Conservation (phyloP, 305 asterid genomes). For the Fraxinus paxiana region DNA sequence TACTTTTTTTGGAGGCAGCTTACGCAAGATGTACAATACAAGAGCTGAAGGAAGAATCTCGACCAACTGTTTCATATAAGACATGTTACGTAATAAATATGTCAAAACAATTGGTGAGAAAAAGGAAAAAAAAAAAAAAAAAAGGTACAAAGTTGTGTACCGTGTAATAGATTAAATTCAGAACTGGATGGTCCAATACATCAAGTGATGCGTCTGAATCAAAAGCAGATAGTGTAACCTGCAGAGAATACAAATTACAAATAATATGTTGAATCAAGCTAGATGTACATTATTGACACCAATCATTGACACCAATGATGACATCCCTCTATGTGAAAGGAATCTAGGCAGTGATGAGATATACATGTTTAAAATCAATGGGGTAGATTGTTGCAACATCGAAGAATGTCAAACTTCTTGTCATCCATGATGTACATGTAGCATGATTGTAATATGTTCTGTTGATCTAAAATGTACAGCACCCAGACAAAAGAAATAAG, state of each 20-base stretch:
- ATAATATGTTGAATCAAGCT: too few relatives aligned
- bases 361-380: too few relatives aligned
- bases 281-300: too few relatives aligned
- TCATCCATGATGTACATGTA: too few relatives aligned
- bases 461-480: not conserved
- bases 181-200: conserved; percentile 71
- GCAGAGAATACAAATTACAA: conserved; percentile 20
- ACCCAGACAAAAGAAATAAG: not conserved
- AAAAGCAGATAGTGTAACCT: conserved; percentile 81
- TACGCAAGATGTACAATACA: conserved; percentile 80
- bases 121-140: not conserved
- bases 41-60: conserved; percentile 95
- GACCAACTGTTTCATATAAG: conserved; percentile 50
- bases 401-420: too few relatives aligned
- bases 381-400: too few relatives aligned
- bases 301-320: too few relatives aligned
- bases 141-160: conserved; percentile 28
- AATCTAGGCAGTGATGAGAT: too few relatives aligned
- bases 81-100: not conserved
- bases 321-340: too few relatives aligned
- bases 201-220: conserved; percentile 67
- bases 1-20: conserved; percentile 77
- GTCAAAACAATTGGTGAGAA: conserved; percentile 10
- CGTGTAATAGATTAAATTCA: conserved; percentile 72
- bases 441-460: too few relatives aligned